These are phyloP conservation scores for Hyphodiscus hymeniophilus DNA, from an alignment of 495 filamentous ascomycete species.

Conservation along the genomic window DNA sequence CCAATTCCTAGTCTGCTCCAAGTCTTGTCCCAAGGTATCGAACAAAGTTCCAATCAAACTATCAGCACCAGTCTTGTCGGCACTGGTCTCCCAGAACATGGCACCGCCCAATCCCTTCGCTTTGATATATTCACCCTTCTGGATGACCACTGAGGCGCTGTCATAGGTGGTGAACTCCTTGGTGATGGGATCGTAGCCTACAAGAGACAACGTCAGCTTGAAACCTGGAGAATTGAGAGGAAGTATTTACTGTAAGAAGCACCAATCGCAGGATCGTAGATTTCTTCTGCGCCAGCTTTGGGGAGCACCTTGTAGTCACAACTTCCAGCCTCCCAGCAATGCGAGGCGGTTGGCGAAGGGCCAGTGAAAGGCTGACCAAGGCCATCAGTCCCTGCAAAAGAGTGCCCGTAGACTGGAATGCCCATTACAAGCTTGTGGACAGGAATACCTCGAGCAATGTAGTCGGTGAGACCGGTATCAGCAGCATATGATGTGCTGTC, in stretches of 20 bases:
- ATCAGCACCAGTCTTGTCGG: conserved; percentile 61
- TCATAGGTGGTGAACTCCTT: conserved; percentile 69
- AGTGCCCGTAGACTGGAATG: conserved; percentile 78
- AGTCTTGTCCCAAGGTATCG: conserved; percentile 31
- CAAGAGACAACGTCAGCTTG: no score
- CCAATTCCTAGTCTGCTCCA: conserved; percentile 56
- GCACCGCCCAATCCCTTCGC: conserved; percentile 61
- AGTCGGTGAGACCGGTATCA: conserved; percentile 56
- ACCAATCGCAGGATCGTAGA: conserved; percentile 38
- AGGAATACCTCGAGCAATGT: conserved; percentile 52
- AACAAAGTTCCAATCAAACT: conserved; percentile 43
- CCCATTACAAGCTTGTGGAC: conserved; percentile 69
- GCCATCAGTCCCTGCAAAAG: conserved; percentile 65
- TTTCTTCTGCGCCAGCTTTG: conserved; percentile 34
- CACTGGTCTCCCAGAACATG: conserved; percentile 88
- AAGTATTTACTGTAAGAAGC: conserved; percentile 67
- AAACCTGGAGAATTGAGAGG: no score
- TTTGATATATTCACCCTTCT: conserved; percentile 59
- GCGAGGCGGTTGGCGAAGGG: no score
- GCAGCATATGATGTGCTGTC: conserved; percentile 58
- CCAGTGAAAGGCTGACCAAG: conserved; percentile 60
- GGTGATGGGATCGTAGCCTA: conserved; percentile 48
- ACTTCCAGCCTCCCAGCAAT: conserved; percentile 80
- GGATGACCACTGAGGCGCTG: conserved; percentile 43
- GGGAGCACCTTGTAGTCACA: conserved; percentile 70